phyloP scores from a whole-genome alignment of 257 asterid genomes.

The Petunia axillaris region DNA sequence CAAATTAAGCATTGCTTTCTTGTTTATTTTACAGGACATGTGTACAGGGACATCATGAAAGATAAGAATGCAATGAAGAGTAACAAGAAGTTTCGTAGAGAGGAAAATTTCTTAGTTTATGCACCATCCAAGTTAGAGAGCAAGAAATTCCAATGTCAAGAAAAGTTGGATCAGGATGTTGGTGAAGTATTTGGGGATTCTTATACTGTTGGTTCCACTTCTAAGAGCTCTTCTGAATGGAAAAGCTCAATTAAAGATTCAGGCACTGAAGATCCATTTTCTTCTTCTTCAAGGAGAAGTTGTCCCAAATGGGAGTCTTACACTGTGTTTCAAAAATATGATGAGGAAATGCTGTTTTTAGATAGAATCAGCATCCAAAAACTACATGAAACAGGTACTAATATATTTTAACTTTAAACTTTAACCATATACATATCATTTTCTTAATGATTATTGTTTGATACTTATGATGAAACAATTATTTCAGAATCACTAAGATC shows the following conservation, averaged over 20 bases:
- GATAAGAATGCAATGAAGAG: conserved; percentile 27
- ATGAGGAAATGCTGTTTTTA: conserved; percentile 88
- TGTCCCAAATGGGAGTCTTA: conserved; percentile 98
- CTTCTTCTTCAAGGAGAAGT: conserved; percentile 85
- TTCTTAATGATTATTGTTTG: neutral
- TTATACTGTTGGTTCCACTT: conserved; percentile 76
- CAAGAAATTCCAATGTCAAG: conserved; percentile 51
- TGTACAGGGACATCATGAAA: neutral
- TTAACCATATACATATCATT: neutral
- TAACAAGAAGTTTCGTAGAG: conserved; percentile 35
- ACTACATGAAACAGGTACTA: conserved; percentile 82
- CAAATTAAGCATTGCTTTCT: neutral
- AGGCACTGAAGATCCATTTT: conserved; percentile 78
- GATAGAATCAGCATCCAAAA: conserved; percentile 78
- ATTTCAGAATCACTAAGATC: conserved; percentile 76
- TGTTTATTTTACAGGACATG: conserved; percentile 3
- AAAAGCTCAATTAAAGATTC: conserved; percentile 74
- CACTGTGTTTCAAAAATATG: conserved; percentile 84
- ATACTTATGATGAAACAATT: neutral
- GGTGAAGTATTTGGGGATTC: conserved; percentile 64
- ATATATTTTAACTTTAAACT: too few species aligned
- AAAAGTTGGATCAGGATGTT: conserved; percentile 30
- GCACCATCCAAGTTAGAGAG: conserved; percentile 48
- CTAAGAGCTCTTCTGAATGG: conserved; percentile 87
- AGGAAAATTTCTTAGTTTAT: conserved; percentile 56